phyloP scores from a whole-genome alignment of 2,329 filamentous ascomycete genomes.

The Coniochaeta sp. region DNA sequence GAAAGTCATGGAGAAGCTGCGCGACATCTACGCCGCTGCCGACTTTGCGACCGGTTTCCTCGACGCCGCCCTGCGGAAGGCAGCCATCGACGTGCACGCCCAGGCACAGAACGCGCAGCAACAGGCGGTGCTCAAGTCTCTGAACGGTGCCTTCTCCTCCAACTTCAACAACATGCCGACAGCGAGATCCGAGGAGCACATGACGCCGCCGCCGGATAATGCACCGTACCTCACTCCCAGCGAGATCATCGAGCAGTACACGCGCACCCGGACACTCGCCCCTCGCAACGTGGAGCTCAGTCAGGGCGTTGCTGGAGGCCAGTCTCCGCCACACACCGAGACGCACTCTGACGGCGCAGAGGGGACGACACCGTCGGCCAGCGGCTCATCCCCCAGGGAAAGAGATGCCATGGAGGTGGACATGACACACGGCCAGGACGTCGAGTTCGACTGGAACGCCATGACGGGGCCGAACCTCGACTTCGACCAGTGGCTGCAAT shows the following conservation, averaged over 20 bases:
- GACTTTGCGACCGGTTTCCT: constrained; percentile 93
- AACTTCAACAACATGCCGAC: constrained; percentile 18
- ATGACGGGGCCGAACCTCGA: constrained; percentile 47
- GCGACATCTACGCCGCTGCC: constrained; percentile 88
- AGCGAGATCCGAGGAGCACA: constrained; percentile 19
- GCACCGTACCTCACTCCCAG: constrained; percentile 22
- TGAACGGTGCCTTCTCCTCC: constrained; percentile 13
- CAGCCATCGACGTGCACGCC: constrained; percentile 61
- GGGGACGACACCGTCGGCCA: constrained; percentile 37
- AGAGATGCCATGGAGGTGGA: constrained; percentile 35
- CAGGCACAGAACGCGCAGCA: constrained; percentile 18
- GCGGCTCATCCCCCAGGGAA: constrained; percentile 34
- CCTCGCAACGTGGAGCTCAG: constrained; percentile 14
- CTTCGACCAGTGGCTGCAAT: constrained; percentile 53
- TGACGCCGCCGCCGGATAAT: constrained; percentile 49
- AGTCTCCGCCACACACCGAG: constrained; percentile 38
- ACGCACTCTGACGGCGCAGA: constrained; percentile 29
- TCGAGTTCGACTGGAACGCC: constrained; percentile 49
- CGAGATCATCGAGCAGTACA: constrained; percentile 9
- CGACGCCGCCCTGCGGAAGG: constrained; percentile 85
- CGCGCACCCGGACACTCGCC: constrained; percentile 22
- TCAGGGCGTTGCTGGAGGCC: constrained; percentile 24
- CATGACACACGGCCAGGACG: constrained; percentile 34
- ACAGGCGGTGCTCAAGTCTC: constrained; percentile 16
- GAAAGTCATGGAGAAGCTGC: constrained; percentile 79